Conservation (phyloP, 257 asterid genomes). For the Verbascum thapsus region DNA sequence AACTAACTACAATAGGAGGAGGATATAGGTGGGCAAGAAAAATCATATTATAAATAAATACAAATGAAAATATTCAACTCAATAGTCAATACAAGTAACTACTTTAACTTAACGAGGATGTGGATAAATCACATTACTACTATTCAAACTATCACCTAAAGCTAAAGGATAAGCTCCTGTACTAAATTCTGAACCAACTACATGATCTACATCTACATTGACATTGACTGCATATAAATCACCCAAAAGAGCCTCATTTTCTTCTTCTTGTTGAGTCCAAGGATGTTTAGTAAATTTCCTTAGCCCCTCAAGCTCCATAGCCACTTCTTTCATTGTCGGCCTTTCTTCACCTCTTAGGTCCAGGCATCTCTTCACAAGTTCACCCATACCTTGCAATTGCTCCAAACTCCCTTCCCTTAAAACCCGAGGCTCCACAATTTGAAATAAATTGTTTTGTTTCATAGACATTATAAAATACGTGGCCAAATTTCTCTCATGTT, state of each 20-base stretch:
- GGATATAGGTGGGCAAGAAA: no score
- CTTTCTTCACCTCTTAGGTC: constrained; percentile 42
- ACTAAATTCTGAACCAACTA: constrained; percentile 20
- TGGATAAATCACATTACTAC: constrained; percentile 22
- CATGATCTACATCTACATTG: no score
- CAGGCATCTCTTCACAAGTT: constrained; percentile 53
- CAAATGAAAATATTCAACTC: no score
- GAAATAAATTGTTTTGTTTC: constrained; percentile 35
- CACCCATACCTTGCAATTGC: constrained; percentile 35
- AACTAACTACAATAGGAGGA: no score
- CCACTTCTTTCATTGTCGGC: constrained; percentile 58
- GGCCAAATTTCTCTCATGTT: constrained; percentile 39
- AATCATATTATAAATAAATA: no score
- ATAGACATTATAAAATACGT: constrained; percentile 39
- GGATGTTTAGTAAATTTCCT: constrained; percentile 26
- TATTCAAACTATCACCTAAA: constrained; percentile 21
- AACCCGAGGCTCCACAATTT: constrained; percentile 42
- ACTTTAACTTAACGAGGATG: constrained; percentile 36
- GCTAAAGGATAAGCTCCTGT: constrained; percentile 22
- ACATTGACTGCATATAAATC: constrained; percentile 25
- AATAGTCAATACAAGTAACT: no score
- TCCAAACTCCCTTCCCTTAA: constrained; percentile 46
- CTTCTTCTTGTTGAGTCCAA: constrained; percentile 32
- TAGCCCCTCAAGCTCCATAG: constrained; percentile 46
- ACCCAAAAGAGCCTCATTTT: constrained; percentile 28